Percentiles rank a stretch among this genome's conserved stretches.
Conservation (phyloP, 2,329 filamentous ascomycete species). For the Fusarium sp. region DNA sequence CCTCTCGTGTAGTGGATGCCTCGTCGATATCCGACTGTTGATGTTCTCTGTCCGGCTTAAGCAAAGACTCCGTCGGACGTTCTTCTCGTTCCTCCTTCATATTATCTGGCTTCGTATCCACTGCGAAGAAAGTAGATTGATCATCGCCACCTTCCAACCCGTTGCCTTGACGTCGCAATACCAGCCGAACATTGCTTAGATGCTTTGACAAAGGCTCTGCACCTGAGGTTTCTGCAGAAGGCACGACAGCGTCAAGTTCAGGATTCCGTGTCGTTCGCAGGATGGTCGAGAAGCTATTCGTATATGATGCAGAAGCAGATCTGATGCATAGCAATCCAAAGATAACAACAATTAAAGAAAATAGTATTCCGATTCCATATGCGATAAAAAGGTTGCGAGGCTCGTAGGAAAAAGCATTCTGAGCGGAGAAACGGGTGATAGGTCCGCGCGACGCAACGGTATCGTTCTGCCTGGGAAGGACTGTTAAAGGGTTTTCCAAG, state of each 20-base stretch:
- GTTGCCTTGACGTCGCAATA: not conserved
- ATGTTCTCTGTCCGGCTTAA: no score
- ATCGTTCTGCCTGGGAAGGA: constrained; percentile 1
- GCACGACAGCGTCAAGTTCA: constrained; percentile 1
- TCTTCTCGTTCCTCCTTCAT: not conserved
- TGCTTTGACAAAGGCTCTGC: constrained; percentile 9
- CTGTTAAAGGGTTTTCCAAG: no score
- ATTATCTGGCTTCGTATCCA: not conserved
- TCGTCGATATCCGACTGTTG: no score
- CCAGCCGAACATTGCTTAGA: not conserved
- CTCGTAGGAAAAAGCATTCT: constrained; percentile 7
- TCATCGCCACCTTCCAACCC: fast-evolving
- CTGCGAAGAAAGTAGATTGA: not conserved
- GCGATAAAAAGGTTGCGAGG: constrained; percentile 24
- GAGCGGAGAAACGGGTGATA: not conserved
- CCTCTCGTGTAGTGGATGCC: no score
- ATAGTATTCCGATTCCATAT: not conserved
- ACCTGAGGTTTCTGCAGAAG: not conserved
- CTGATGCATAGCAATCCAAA: constrained; percentile 3
- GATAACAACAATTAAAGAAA: not conserved
- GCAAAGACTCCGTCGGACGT: not conserved
- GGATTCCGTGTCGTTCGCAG: constrained; percentile 18
- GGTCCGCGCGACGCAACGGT: not conserved
- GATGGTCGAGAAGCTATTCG: constrained; percentile 14
- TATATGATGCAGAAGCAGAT: not conserved